Percentiles rank a stretch among this genome's conserved stretches.
phyloP scores from a whole-genome alignment of 1,139 yeast genomes.

The Blastobotrys niveus region DNA sequence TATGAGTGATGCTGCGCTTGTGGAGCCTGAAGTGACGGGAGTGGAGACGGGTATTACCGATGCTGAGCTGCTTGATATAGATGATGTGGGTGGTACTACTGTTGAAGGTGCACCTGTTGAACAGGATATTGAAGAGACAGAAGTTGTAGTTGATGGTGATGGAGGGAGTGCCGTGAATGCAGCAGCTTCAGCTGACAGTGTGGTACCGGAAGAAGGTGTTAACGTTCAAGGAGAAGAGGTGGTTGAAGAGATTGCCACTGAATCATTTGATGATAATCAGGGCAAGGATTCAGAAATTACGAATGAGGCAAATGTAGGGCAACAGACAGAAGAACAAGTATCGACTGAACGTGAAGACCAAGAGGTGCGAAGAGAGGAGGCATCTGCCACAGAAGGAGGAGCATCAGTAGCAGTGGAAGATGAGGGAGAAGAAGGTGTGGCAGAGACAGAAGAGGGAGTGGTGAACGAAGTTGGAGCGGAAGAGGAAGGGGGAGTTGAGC shows the following conservation, averaged over 20 bases:
- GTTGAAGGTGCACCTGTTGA: too few relatives aligned
- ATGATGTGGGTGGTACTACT: too few relatives aligned
- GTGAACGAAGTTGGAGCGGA: not conserved
- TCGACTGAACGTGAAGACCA: not conserved
- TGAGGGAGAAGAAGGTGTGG: not conserved
- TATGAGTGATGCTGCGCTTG: not conserved
- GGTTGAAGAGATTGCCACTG: not conserved
- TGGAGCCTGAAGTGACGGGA: too few relatives aligned
- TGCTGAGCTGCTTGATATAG: too few relatives aligned
- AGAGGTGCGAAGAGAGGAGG: not conserved
- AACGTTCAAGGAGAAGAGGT: not conserved
- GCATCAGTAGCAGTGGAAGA: not conserved
- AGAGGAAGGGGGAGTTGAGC: constrained; percentile 7
- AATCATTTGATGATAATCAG: not conserved
- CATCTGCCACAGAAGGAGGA: not conserved
- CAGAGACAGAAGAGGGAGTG: not conserved
- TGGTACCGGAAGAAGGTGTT: not conserved
- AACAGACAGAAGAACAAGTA: constrained; percentile 1
- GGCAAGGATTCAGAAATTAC: too few relatives aligned
- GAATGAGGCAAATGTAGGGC: not conserved
- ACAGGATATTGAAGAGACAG: constrained; percentile 5
- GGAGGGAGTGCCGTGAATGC: not conserved
- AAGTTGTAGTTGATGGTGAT: constrained; percentile 8
- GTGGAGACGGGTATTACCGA: too few relatives aligned
- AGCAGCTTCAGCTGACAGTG: not conserved